Conservation (phyloP, 2,329 filamentous ascomycete species). For the Didymella pomorum region DNA sequence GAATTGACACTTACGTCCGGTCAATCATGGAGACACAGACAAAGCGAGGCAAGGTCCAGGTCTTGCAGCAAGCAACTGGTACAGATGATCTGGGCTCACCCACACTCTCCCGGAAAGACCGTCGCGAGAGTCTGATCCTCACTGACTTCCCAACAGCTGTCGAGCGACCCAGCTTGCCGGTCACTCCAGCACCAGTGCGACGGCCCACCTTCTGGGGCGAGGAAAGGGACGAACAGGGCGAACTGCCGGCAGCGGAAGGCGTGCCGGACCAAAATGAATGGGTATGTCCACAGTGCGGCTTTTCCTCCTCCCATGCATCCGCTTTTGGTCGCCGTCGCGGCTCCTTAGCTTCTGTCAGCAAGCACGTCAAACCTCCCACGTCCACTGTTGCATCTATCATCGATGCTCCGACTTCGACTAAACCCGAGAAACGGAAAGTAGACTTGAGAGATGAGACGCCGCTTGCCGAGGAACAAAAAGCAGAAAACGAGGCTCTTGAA, state of each 20-base stretch:
- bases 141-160: conserved; percentile 86
- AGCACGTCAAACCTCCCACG: conserved; percentile 26
- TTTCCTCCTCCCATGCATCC: conserved; percentile 44
- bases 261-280: conserved; percentile 89
- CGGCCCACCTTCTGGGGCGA: conserved; percentile 73
- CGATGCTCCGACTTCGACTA: conserved; percentile 10
- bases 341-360: conserved; percentile 32
- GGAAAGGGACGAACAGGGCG: conserved; percentile 63
- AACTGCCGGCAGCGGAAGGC: conserved; percentile 78
- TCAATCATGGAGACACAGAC: conserved; percentile 69
- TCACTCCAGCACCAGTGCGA: conserved; percentile 84
- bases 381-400: conserved; percentile 21
- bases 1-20: conserved; percentile 88
- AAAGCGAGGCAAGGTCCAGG: conserved; percentile 58
- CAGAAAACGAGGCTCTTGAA: conserved; percentile 11
- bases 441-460: conserved; percentile 13
- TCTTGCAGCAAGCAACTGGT: conserved; percentile 42
- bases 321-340: conserved; percentile 39
- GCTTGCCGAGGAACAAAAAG: conserved; percentile 16
- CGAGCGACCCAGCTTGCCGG: conserved; percentile 86
- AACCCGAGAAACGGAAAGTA: not conserved
- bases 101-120: conserved; percentile 42
- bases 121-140: conserved; percentile 69
- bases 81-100: conserved; percentile 46
- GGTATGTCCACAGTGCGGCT: conserved; percentile 73